Percentiles rank a stretch among this genome's conserved stretches.
These are phyloP conservation scores for Ambrosia hybrid DNA, from an alignment of 140 eudicot species.

Conservation along the genomic window DNA sequence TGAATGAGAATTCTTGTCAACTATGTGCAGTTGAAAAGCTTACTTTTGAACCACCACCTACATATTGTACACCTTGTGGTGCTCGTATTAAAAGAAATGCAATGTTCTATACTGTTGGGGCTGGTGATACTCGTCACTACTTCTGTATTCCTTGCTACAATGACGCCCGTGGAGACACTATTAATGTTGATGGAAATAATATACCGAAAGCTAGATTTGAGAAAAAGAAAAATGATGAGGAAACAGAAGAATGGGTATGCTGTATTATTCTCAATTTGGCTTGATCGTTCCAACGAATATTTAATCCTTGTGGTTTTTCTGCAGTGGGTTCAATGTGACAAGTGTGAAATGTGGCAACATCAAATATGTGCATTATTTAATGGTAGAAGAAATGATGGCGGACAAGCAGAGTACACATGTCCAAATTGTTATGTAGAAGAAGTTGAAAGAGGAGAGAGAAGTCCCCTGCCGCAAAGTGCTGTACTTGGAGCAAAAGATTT, in stretches of 20 bases:
- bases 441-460: constrained; percentile 85
- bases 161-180: constrained; percentile 87
- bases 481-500: constrained; percentile 98
- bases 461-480: constrained; percentile 88
- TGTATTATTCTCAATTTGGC: neutral
- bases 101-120: constrained; percentile 74
- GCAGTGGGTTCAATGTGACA: constrained; percentile 99
- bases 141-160: constrained; percentile 85
- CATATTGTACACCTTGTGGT: constrained; percentile 86
- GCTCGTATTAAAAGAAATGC: constrained; percentile 91
- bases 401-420: constrained; percentile 97
- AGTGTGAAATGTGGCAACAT: constrained; percentile 98
- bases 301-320: constrained; percentile 18
- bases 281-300: neutral
- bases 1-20: constrained; percentile 96
- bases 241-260: constrained; percentile 96
- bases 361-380: constrained; percentile 97
- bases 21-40: constrained; percentile 97
- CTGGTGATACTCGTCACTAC: constrained; percentile 83
- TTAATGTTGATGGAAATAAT: constrained; percentile 65
- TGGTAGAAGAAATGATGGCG: constrained; percentile 96
- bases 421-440: constrained; percentile 88
- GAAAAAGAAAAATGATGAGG: constrained; percentile 96
- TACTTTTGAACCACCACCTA: constrained; percentile 95
- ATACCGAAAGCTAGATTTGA: constrained; percentile 73